phyloP scores from a whole-genome alignment of 2,329 filamentous ascomycete species.

The Rutstroemia sp. region DNA sequence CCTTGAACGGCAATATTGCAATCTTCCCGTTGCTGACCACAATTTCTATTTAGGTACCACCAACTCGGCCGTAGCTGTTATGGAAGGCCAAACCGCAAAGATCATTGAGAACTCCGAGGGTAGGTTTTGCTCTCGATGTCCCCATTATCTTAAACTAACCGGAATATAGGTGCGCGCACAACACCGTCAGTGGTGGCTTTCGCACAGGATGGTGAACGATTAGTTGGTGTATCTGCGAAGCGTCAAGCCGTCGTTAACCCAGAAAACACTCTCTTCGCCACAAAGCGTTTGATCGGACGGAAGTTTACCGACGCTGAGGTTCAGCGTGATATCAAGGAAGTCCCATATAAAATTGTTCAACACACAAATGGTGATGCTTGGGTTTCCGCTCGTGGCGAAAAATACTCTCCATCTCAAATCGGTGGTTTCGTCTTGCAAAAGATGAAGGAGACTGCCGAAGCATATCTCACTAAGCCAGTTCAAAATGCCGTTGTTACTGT shows the following conservation, averaged over 20 bases:
- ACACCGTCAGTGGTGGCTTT: slow-evolving; percentile 95
- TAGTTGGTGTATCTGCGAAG: slow-evolving; percentile 96
- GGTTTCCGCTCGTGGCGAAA: slow-evolving; percentile 88
- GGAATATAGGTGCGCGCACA: slow-evolving; percentile 68
- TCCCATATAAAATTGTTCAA: slow-evolving; percentile 97
- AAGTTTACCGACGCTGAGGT: slow-evolving; percentile 93
- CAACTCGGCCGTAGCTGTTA: slow-evolving; percentile 93
- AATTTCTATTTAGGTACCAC: slow-evolving; percentile 58
- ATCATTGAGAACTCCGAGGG: slow-evolving; percentile 98
- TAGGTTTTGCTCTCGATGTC: slow-evolving; percentile 31
- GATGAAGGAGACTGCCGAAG: slow-evolving; percentile 98
- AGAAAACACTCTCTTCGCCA: slow-evolving; percentile 96
- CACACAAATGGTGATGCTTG: slow-evolving; percentile 95
- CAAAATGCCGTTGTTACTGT: slow-evolving; percentile 98
- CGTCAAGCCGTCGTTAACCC: slow-evolving; percentile 97
- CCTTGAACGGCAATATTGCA: not conserved
- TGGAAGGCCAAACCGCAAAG: slow-evolving; percentile 92
- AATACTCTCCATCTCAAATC: slow-evolving; percentile 97
- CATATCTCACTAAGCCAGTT: slow-evolving; percentile 80
- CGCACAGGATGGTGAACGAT: slow-evolving; percentile 87
- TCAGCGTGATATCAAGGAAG: slow-evolving; percentile 94
- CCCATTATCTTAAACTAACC: slow-evolving; percentile 7
- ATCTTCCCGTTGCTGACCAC: slow-evolving; percentile 17
- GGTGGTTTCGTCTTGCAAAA: slow-evolving; percentile 95
- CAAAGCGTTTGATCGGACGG: slow-evolving; percentile 96